phyloP scores from a whole-genome alignment of 306 rosid species.

The Urtica urens region DNA sequence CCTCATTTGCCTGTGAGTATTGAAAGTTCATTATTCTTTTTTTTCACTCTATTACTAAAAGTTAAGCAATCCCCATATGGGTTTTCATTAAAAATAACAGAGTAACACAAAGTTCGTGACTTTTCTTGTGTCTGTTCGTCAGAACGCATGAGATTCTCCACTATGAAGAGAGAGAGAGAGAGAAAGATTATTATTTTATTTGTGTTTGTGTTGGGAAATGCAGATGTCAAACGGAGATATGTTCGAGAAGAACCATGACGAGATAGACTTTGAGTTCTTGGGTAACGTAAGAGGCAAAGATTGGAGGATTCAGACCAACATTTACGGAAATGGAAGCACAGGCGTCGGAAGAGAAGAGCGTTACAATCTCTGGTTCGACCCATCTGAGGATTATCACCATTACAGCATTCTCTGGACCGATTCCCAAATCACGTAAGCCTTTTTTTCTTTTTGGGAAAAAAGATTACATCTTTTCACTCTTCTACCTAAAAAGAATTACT shows the following conservation, averaged over 20 bases:
- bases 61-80: too few relatives aligned
- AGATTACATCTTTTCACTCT: not conserved
- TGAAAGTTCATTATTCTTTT: too few relatives aligned
- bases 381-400: slow-evolving; percentile 74
- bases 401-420: slow-evolving; percentile 84
- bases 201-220: slow-evolving; percentile 2
- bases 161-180: too few relatives aligned
- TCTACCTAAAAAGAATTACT: too few relatives aligned
- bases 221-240: slow-evolving; percentile 93
- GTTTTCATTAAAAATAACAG: too few relatives aligned
- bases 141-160: too few relatives aligned
- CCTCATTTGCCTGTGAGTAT: too few relatives aligned
- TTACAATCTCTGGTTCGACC: slow-evolving; percentile 86
- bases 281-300: slow-evolving; percentile 91
- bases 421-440: slow-evolving; percentile 71
- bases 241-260: slow-evolving; percentile 81
- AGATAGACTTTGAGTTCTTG: slow-evolving; percentile 89
- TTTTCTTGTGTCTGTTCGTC: not conserved
- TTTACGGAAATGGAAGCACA: slow-evolving; percentile 98
- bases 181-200: too few relatives aligned
- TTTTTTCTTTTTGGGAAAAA: not conserved
- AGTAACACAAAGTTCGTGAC: too few relatives aligned
- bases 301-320: slow-evolving; percentile 92
- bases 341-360: slow-evolving; percentile 83
- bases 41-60: too few relatives aligned